These are phyloP conservation scores for Pseudotsuga menziesii DNA, from an alignment of 75 land plant genomes.

Conservation along the genomic window DNA sequence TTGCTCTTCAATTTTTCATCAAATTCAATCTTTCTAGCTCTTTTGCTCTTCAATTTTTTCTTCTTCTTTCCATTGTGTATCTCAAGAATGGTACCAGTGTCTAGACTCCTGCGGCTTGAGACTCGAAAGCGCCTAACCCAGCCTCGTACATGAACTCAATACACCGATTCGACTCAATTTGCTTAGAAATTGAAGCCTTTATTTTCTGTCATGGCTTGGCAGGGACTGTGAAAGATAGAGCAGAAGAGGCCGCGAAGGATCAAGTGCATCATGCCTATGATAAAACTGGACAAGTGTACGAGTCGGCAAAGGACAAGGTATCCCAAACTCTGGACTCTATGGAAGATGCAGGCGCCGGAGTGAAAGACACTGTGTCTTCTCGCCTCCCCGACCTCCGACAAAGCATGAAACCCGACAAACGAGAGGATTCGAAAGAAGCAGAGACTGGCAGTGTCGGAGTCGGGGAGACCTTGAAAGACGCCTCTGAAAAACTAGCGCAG, in stretches of 20 bases:
- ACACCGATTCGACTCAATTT: no score
- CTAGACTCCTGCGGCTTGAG: no score
- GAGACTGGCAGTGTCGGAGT: neutral
- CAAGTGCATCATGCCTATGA: neutral
- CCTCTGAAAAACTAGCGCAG: neutral
- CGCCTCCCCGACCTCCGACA: neutral
- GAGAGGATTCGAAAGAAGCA: neutral
- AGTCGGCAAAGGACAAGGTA: neutral
- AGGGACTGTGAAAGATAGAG: slow-evolving; percentile 7
- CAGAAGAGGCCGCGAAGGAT: neutral
- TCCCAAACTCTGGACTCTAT: neutral
- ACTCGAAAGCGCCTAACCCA: no score
- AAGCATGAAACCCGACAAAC: neutral
- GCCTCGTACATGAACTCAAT: no score
- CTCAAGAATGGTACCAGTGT: no score
- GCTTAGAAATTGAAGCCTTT: no score
- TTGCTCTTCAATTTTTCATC: neutral
- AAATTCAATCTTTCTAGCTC: no score
- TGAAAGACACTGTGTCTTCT: neutral
- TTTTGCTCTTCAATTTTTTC: neutral
- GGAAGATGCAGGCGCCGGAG: neutral
- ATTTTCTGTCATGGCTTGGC: neutral
- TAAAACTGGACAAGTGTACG: neutral
- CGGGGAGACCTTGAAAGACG: neutral
- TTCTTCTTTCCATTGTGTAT: no score